Evolutionary conservation across 2,329 filamentous ascomycete species (phyloP).

Genomic region (Trichoderma aggressivum): DNA sequence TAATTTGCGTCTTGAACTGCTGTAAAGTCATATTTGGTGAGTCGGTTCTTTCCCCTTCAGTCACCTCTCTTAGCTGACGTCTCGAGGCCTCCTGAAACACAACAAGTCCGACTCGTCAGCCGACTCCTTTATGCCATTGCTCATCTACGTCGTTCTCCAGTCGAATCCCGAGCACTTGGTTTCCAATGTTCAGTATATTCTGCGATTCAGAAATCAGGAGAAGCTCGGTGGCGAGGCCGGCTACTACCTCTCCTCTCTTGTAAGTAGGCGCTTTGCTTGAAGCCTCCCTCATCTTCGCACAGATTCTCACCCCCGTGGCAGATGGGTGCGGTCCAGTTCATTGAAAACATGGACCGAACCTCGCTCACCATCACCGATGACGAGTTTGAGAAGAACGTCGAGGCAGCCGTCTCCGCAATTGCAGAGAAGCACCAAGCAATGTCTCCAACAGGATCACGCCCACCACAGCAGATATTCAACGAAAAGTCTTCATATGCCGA

Average conservation of each 20-base stretch:
- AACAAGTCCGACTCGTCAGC: constrained; percentile 91
- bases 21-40: constrained; percentile 98
- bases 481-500: constrained; percentile 40
- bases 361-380: constrained; percentile 90
- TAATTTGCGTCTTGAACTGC: constrained; percentile 96
- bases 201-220: constrained; percentile 95
- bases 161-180: constrained; percentile 94
- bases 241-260: constrained; percentile 93
- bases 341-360: constrained; percentile 93
- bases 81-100: constrained; percentile 76
- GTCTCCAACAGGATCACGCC: constrained; percentile 37
- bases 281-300: background rate
- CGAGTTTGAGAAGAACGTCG: constrained; percentile 95
- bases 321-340: constrained; percentile 94
- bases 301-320: constrained; percentile 31
- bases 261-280: constrained; percentile 37
- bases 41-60: constrained; percentile 23
- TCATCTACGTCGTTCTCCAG: constrained; percentile 94
- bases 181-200: constrained; percentile 96
- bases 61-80: background rate
- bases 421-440: constrained; percentile 75
- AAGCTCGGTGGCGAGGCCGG: constrained; percentile 96
- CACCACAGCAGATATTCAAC: constrained; percentile 40
- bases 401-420: constrained; percentile 91
- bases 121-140: constrained; percentile 88